Percentiles rank a stretch among this genome's conserved stretches.
Evolutionary conservation across 2,329 filamentous ascomycete genomes (phyloP).

Genomic region (Pyricularia sp.): DNA sequence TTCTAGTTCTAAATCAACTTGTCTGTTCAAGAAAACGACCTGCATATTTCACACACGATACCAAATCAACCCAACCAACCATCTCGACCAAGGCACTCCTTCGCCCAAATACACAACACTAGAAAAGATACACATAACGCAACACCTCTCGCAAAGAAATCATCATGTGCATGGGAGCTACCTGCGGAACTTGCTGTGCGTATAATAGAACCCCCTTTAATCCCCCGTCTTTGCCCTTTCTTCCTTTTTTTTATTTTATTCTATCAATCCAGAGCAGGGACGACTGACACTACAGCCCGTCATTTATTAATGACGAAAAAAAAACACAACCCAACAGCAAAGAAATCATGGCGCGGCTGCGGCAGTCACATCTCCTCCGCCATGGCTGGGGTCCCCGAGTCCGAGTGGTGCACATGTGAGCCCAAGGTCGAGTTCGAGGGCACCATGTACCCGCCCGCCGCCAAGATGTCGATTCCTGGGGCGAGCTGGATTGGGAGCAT

Average conservation of each 20-base stretch:
- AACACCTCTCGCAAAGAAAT: background rate
- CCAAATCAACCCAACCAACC: background rate
- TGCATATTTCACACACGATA: background rate
- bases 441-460: slow-evolving; percentile 31
- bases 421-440: slow-evolving; percentile 29
- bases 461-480: slow-evolving; percentile 24
- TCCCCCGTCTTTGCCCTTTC: background rate
- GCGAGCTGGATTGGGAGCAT: slow-evolving; percentile 22
- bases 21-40: background rate
- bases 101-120: background rate
- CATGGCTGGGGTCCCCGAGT: slow-evolving; percentile 28
- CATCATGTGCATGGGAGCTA: slow-evolving; percentile 28
- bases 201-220: background rate
- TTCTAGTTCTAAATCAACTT: too few species aligned
- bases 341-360: slow-evolving; percentile 36
- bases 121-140: background rate
- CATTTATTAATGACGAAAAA: background rate
- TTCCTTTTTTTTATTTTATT: background rate
- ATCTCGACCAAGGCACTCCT: too few species aligned
- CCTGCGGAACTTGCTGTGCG: slow-evolving; percentile 29
- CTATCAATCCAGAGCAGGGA: background rate
- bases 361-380: slow-evolving; percentile 32
- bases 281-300: background rate
- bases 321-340: slow-evolving; percentile 20
- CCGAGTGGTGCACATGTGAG: slow-evolving; percentile 34